Percentiles rank a stretch among this genome's conserved stretches.
These are phyloP conservation scores for Lophiotrema nucula DNA, from an alignment of 495 filamentous ascomycete genomes.

Conservation along the genomic window DNA sequence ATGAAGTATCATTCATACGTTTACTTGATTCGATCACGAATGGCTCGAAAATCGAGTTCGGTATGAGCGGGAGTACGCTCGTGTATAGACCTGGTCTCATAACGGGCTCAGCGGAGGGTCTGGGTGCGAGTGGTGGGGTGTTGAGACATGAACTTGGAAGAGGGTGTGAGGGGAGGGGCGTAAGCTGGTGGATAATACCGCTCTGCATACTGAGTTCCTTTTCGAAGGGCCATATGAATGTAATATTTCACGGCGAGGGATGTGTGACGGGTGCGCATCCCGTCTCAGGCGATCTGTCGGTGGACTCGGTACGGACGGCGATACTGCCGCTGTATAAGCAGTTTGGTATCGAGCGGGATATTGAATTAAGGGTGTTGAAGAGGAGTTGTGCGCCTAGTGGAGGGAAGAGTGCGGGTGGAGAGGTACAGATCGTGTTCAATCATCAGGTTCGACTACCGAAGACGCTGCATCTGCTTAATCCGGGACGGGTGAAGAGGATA, in stretches of 20 bases:
- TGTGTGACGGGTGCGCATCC: slow-evolving; percentile 87
- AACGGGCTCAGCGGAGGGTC: slow-evolving; percentile 69
- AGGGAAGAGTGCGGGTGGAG: slow-evolving; percentile 78
- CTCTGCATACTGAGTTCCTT: slow-evolving; percentile 92
- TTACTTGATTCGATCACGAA: slow-evolving; percentile 94
- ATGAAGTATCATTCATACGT: slow-evolving; percentile 94
- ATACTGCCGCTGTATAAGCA: slow-evolving; percentile 84
- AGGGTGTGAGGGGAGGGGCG: slow-evolving; percentile 64
- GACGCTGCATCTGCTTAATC: slow-evolving; percentile 84
- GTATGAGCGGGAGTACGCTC: slow-evolving; percentile 87
- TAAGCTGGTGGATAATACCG: slow-evolving; percentile 90
- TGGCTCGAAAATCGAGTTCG: slow-evolving; percentile 90
- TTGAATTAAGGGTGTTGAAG: slow-evolving; percentile 80
- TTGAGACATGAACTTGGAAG: slow-evolving; percentile 75
- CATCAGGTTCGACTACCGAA: slow-evolving; percentile 90
- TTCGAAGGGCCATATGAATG: slow-evolving; percentile 81
- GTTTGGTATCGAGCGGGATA: slow-evolving; percentile 82
- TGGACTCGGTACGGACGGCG: slow-evolving; percentile 90
- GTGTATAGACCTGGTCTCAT: slow-evolving; percentile 91
- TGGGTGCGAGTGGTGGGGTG: slow-evolving; percentile 67
- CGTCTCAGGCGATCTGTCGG: slow-evolving; percentile 78
- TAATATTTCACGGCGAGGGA: slow-evolving; percentile 83
- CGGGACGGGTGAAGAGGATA: slow-evolving; percentile 82
- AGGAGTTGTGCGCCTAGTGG: slow-evolving; percentile 71
- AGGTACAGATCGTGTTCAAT: slow-evolving; percentile 88